A percentile compares a stretch with the other conserved stretches of the same genome.
phyloP scores from a whole-genome alignment of 2,329 filamentous ascomycete species.

The Botrytis elliptica region DNA sequence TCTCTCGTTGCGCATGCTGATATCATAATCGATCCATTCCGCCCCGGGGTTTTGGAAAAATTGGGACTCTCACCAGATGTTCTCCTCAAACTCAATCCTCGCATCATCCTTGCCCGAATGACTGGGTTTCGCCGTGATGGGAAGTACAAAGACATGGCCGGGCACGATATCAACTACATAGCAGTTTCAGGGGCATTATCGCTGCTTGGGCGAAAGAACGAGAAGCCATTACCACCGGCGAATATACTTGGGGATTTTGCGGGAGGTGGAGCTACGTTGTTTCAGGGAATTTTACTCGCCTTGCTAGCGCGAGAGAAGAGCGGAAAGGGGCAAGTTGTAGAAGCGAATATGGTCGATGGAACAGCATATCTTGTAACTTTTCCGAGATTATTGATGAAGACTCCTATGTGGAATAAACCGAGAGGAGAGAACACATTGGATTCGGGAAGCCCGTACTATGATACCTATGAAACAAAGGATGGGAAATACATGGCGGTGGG shows the following conservation, averaged over 20 bases:
- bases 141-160: slow-evolving; percentile 82
- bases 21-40: slow-evolving; percentile 89
- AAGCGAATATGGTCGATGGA: slow-evolving; percentile 97
- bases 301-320: slow-evolving; percentile 62
- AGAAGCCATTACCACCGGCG: slow-evolving; percentile 73
- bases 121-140: slow-evolving; percentile 89
- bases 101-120: slow-evolving; percentile 79
- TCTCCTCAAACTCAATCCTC: slow-evolving; percentile 66
- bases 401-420: slow-evolving; percentile 57
- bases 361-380: slow-evolving; percentile 75
- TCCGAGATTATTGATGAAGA: slow-evolving; percentile 66
- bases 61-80: slow-evolving; percentile 71
- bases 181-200: slow-evolving; percentile 78
- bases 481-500: slow-evolving; percentile 83
- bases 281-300: slow-evolving; percentile 79
- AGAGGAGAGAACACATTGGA: slow-evolving; percentile 79
- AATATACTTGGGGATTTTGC: slow-evolving; percentile 92
- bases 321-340: slow-evolving; percentile 81
- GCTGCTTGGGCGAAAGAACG: slow-evolving; percentile 68
- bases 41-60: slow-evolving; percentile 85
- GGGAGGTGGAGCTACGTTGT: slow-evolving; percentile 79
- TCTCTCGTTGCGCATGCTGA: slow-evolving; percentile 64
- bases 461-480: slow-evolving; percentile 82
- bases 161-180: slow-evolving; percentile 96
- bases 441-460: slow-evolving; percentile 83